Base-by-base conservation (phyloP, 75 land plant genomes). In the Cupressus sempervirens region DNA sequence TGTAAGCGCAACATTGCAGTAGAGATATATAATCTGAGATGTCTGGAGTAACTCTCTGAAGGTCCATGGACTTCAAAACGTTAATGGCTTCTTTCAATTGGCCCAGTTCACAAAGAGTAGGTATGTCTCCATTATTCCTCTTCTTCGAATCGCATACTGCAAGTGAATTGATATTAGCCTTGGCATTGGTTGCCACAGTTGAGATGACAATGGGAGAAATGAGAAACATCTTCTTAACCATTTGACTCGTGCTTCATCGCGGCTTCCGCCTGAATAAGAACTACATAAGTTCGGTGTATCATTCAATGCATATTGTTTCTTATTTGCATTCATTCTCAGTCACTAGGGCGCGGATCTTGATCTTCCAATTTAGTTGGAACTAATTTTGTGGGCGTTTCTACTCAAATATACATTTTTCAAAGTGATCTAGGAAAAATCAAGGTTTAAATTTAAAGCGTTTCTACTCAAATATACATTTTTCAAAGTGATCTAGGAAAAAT, bases 1-100 rank as follows among this genome's bases (percentile, higher is more conserved):
- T 58, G n/a, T 86, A 54, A 52, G 85, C 85, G 72, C 85, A 91
- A 0, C 84, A 83, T 7, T 87, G 86, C 1, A 91, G 48, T 9
- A 89, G 87, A 92, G 29, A 83, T 86, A 85, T 86, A 91, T 72
- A 72, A 14, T 32, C 30, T 10, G 74, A 72, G 35, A 11, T 12
- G 35, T 30, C 14, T 30, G 3, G 35, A 32, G 35, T 2, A 10
- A 72, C 32, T 30, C 14, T 13, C 32, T 72, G 74, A 36, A 29
- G 0, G 15, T 72, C 7, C 74, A 72, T 72, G 74, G 8, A 6
- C 30, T 72, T 32, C 32, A 72, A 72, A 72, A 72, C 32, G 74
- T 72, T 12, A 10, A 72, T 20, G 11, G 43, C 85, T 26, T 75
- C 83, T 35, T 36, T 40, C 35, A 72, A 72, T 72, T 3, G 32